Percentiles rank a stretch among this genome's conserved stretches.
Conservation (phyloP, 768 basidiomycete species). For the Termitomyces sp. region DNA sequence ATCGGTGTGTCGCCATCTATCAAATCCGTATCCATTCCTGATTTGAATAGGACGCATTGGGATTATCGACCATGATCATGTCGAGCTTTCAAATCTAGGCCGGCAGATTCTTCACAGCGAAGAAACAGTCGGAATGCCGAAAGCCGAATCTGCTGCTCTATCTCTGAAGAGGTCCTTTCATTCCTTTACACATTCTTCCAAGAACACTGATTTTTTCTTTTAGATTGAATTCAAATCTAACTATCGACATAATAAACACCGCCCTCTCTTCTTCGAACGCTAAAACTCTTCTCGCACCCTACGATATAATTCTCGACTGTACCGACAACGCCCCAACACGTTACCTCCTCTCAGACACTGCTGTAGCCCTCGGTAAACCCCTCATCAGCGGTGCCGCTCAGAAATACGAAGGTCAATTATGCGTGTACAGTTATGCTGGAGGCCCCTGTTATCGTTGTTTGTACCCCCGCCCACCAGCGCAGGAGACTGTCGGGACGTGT, state of each 20-base stretch:
- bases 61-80: constrained; percentile 18
- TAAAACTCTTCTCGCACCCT: constrained; percentile 33
- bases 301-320: constrained; percentile 17
- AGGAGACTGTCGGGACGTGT: constrained; percentile 67
- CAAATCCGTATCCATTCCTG: neutral
- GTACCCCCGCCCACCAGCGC: constrained; percentile 77
- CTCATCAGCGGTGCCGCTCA: constrained; percentile 69
- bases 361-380: constrained; percentile 60
- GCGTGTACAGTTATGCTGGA: constrained; percentile 64
- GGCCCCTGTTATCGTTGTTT: constrained; percentile 95
- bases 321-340: constrained; percentile 80
- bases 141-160: constrained; percentile 76
- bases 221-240: constrained; percentile 76
- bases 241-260: constrained; percentile 48
- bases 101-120: constrained; percentile 86
- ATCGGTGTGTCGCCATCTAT: constrained; percentile 56
- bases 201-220: constrained; percentile 1
- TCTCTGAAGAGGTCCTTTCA: constrained; percentile 58
- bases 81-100: constrained; percentile 17
- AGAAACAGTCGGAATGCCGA: constrained; percentile 71
- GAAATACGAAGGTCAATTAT: constrained; percentile 78
- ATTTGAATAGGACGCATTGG: neutral
- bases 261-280: constrained; percentile 66
- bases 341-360: constrained; percentile 87
- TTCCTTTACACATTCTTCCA: neutral